A percentile compares a stretch with the other conserved stretches of the same genome.
These are phyloP conservation scores for Oryza punctata DNA, from an alignment of 176 grass and related monocot species.

Conservation along the genomic window DNA sequence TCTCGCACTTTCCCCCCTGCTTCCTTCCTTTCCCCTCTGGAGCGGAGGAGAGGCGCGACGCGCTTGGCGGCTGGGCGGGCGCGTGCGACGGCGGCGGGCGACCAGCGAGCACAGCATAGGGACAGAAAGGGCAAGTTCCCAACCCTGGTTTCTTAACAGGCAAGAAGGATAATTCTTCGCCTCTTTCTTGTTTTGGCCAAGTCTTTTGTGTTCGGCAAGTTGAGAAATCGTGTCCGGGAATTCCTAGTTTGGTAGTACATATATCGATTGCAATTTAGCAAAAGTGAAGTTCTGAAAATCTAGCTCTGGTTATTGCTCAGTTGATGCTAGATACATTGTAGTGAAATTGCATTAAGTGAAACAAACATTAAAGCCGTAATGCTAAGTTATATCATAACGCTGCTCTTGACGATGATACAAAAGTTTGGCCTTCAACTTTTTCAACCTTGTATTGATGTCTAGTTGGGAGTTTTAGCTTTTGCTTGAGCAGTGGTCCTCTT, in stretches of 20 bases:
- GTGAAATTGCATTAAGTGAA: not conserved
- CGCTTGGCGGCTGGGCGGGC: too few species aligned
- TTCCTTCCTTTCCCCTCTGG: too few species aligned
- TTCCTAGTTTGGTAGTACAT: not conserved
- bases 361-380: not conserved
- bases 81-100: too few species aligned
- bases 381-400: too few species aligned
- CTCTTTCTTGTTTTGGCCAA: not conserved
- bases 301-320: conserved; percentile 17
- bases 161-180: not conserved
- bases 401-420: too few species aligned
- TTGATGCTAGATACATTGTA: not conserved
- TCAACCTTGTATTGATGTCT: not conserved
- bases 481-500: not conserved
- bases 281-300: conserved; percentile 4
- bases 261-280: not conserved
- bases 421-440: too few species aligned
- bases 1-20: too few species aligned
- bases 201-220: conserved; percentile 8
- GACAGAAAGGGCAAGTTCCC: too few species aligned
- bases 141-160: not conserved
- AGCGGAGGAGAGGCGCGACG: too few species aligned
- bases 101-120: too few species aligned
- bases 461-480: not conserved
- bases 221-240: not conserved